Evolutionary conservation across 495 filamentous ascomycete species (phyloP).

Genomic region (Chlorociboria aeruginascens): DNA sequence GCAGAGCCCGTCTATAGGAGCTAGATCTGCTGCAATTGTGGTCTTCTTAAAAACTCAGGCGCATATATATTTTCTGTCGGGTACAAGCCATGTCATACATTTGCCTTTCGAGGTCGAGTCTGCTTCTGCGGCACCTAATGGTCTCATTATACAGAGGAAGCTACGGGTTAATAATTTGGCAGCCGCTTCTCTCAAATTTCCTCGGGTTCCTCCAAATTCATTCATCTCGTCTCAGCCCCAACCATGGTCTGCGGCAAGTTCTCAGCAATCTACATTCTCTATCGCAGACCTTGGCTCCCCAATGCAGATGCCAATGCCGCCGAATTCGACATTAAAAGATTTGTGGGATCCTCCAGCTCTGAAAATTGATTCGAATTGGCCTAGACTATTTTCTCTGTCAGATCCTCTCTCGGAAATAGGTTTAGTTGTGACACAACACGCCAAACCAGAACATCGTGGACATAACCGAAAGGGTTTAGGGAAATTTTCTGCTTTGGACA

Average conservation of each 20-base stretch:
- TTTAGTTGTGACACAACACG: conserved; percentile 48
- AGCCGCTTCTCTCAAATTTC: conserved; percentile 35
- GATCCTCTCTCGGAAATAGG: conserved; percentile 84
- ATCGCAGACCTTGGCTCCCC: conserved; percentile 38
- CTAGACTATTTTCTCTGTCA: conserved; percentile 71
- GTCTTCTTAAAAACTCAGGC: conserved; percentile 88
- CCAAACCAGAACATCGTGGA: conserved; percentile 19
- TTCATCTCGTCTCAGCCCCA: conserved; percentile 58
- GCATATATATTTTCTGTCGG: conserved; percentile 84
- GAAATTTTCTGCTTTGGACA: conserved; percentile 39
- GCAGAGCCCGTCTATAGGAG: conserved; percentile 7
- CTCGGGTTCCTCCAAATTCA: conserved; percentile 62
- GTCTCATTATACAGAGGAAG: conserved; percentile 77
- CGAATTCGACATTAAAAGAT: conserved; percentile 32
- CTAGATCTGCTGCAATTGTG: conserved; percentile 57
- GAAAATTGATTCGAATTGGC: conserved; percentile 46
- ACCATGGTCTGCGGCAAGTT: conserved; percentile 26
- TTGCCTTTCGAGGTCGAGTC: conserved; percentile 89
- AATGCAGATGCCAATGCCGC: conserved; percentile 32
- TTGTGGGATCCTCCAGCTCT: conserved; percentile 35
- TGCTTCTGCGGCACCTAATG: conserved; percentile 69
- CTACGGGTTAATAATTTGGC: conserved; percentile 26
- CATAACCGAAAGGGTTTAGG: conserved; percentile 1
- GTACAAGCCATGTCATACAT: conserved; percentile 79
- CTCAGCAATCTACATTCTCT: conserved; percentile 37